Conservation (phyloP, 768 basidiomycete species). For the Russula abietina region DNA sequence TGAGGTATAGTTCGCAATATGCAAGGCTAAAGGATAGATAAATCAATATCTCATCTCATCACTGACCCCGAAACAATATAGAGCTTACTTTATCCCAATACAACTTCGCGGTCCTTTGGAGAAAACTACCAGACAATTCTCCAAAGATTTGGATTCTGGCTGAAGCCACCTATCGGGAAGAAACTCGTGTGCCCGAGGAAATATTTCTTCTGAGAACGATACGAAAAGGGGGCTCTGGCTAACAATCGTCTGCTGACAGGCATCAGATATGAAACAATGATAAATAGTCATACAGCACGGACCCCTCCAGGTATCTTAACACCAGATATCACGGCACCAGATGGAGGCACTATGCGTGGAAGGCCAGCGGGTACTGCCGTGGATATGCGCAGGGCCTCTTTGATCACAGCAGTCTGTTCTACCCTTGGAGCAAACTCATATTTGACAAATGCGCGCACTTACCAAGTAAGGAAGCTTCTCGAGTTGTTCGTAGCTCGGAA, state of each 20-base stretch:
- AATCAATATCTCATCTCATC: neutral
- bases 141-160: conserved; percentile 9
- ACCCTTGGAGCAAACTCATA: neutral
- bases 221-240: conserved; percentile 20
- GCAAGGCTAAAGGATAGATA: conserved; percentile 15
- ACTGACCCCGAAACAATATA: neutral
- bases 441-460: neutral
- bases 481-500: conserved; percentile 10
- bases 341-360: conserved; percentile 9
- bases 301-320: conserved; percentile 15
- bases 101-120: conserved; percentile 25
- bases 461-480: conserved; percentile 17
- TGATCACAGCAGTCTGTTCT: conserved; percentile 18
- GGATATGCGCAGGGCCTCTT: conserved; percentile 12
- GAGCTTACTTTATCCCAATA: conserved; percentile 24
- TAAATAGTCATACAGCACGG: neutral
- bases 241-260: neutral
- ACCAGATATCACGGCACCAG: conserved; percentile 12
- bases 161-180: conserved; percentile 24
- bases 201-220: conserved; percentile 10
- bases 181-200: conserved; percentile 17
- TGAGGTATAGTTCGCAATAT: conserved; percentile 25
- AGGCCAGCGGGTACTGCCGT: neutral
- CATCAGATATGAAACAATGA: neutral
- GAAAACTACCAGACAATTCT: conserved; percentile 18